Evolutionary conservation across 306 rosid genomes (phyloP).

Genomic region (Trichosanthes cucumerina): DNA sequence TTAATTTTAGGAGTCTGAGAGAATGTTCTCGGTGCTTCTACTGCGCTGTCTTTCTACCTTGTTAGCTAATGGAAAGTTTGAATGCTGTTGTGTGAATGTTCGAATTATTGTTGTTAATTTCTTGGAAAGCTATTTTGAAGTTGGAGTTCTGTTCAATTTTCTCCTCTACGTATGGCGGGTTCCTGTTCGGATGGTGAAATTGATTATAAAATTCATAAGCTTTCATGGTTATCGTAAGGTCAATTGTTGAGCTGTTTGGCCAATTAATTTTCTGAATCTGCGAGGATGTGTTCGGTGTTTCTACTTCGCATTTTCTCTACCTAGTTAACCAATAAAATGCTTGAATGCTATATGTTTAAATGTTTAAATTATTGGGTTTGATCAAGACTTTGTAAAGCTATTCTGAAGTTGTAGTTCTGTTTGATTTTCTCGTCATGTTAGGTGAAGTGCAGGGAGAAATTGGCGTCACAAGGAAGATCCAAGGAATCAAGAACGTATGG

Average conservation of each 20-base stretch:
- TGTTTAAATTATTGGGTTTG: background rate
- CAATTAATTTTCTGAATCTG: background rate
- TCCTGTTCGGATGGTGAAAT: background rate
- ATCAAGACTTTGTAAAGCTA: background rate
- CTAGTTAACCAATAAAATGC: background rate
- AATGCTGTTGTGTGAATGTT: background rate
- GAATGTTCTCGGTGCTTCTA: background rate
- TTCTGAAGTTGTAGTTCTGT: background rate
- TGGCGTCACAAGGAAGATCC: conserved; percentile 41
- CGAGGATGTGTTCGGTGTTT: background rate
- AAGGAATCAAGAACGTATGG: conserved; percentile 44
- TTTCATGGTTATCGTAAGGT: background rate
- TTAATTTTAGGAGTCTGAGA: background rate
- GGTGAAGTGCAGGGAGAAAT: conserved; percentile 63
- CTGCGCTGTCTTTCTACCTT: background rate
- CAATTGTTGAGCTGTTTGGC: background rate
- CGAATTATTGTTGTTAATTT: background rate
- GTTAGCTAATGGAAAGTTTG: background rate
- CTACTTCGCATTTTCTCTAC: background rate
- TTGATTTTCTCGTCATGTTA: conserved; percentile 7
- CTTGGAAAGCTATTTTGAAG: background rate
- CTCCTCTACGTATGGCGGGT: conserved; percentile 25
- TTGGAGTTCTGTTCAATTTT: background rate
- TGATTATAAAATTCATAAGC: background rate
- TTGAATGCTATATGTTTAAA: background rate